These are phyloP conservation scores for Xylariaceae sp. DNA, from an alignment of 2,329 filamentous ascomycete species.

Conservation along the genomic window DNA sequence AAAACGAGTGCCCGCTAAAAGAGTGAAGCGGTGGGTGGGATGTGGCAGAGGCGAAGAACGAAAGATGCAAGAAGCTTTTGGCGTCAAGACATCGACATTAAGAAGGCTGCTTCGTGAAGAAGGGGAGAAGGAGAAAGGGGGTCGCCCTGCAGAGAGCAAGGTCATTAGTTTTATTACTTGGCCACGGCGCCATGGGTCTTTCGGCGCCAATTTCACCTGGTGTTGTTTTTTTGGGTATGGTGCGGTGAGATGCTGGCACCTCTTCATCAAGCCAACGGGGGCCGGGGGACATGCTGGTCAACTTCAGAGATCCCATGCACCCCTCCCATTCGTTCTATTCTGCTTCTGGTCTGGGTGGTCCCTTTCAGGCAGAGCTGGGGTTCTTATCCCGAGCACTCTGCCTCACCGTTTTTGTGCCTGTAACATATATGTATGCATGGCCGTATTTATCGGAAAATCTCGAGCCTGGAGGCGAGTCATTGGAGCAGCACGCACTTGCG, in stretches of 20 bases:
- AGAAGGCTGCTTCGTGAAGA: constrained; percentile 52
- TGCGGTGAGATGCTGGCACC: constrained; percentile 19
- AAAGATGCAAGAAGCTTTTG: constrained; percentile 55
- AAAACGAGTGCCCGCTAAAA: constrained; percentile 83
- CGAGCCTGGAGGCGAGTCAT: background rate
- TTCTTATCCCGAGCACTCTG: constrained; percentile 10
- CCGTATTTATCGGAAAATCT: background rate
- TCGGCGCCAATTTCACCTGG: constrained; percentile 35
- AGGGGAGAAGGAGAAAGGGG: constrained; percentile 46
- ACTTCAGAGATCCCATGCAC: constrained; percentile 14
- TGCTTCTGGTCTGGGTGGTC: background rate
- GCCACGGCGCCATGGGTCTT: constrained; percentile 36
- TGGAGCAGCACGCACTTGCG: constrained; percentile 1
- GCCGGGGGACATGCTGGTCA: constrained; percentile 16
- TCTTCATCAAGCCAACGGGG: constrained; percentile 21
- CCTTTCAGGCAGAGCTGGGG: constrained; percentile 17
- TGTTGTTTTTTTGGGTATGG: constrained; percentile 31
- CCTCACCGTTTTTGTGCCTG: constrained; percentile 18
- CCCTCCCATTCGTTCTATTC: background rate
- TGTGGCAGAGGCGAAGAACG: constrained; percentile 54
- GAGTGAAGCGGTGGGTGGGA: constrained; percentile 77
- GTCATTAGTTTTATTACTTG: constrained; percentile 50
- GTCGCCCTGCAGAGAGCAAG: constrained; percentile 44
- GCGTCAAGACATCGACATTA: constrained; percentile 59
- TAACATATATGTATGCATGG: too few species aligned